Evolutionary conservation across 148 eudicot species (phyloP), one percentile per base, ranked within the genome.

Genomic region (Linanthus parryae): DNA sequence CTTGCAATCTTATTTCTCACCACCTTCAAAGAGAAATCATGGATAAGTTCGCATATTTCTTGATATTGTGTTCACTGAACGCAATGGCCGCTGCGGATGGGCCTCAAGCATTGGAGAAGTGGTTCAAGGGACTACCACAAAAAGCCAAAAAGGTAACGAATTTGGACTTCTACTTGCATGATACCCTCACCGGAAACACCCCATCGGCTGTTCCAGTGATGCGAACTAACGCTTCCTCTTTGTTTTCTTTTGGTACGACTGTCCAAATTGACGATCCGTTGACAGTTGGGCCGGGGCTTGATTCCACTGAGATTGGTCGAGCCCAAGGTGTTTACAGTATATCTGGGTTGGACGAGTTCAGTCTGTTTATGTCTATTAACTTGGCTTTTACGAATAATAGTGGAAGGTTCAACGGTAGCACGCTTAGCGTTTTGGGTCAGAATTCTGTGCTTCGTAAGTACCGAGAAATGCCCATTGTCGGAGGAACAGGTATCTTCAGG

Each of bases 361-460:
- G 42, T 12, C 42, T 38, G 4, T 3, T 38, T 3, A 38, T 38
- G 42, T 10, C n/a, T 17, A 38, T 38, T 3, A 12, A 38, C n/a
- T 38, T 40, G 10, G 22, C 13, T 1, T 79, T 79, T 50, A 48
- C 52, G 4, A 47, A n/a, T n/a, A n/a, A n/a, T 1, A 16, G n/a
- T 20, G 49, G 49, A 2, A 22, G 15, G 3, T 21, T 26, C 37
- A 49, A 49, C n/a, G 54, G 54, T 49, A 28, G 54, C 36, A 49
- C 54, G 18, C 11, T 49, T 14, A 29, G 20, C n/a, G 11, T 49
- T 12, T 31, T 29, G 14, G 49, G 49, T 7, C 24, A 27, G 26
- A 45, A 29, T 49, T 22, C 36, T 10, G 36, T 49, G 20, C 17
- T 49, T 31, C 54, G 15, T 17, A 8, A 25, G 37, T 49, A 49